phyloP scores from a whole-genome alignment of 805 yeast species.

The Priceomyces carsonii region DNA sequence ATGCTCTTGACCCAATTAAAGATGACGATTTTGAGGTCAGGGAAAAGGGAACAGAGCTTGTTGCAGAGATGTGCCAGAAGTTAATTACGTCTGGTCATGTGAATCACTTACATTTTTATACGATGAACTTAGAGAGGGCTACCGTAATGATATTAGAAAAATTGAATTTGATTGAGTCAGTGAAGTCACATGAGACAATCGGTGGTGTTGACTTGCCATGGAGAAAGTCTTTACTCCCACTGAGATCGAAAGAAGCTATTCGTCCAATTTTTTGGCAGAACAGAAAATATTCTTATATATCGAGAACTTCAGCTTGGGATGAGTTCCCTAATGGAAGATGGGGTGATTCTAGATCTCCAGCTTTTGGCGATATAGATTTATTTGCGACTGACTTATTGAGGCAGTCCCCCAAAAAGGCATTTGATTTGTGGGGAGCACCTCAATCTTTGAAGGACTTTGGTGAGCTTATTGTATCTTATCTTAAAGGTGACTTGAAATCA shows the following conservation, averaged over 20 bases:
- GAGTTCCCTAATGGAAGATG: slow-evolving; percentile 98
- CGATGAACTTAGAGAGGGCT: slow-evolving; percentile 94
- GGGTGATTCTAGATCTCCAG: slow-evolving; percentile 98
- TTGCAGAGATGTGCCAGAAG: slow-evolving; percentile 79
- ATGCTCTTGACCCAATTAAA: slow-evolving; percentile 73
- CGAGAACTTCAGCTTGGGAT: slow-evolving; percentile 93
- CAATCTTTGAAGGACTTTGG: slow-evolving; percentile 57
- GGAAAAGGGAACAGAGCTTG: slow-evolving; percentile 77
- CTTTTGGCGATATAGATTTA: slow-evolving; percentile 86
- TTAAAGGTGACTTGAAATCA: slow-evolving; percentile 68
- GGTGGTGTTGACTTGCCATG: slow-evolving; percentile 65
- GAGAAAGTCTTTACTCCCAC: slow-evolving; percentile 86
- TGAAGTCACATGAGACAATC: slow-evolving; percentile 38
- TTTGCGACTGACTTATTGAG: slow-evolving; percentile 78
- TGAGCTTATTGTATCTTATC: slow-evolving; percentile 62
- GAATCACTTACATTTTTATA: slow-evolving; percentile 90
- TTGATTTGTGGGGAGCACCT: slow-evolving; percentile 90
- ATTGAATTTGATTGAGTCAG: slow-evolving; percentile 55
- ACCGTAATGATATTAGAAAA: slow-evolving; percentile 84
- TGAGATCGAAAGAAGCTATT: slow-evolving; percentile 75
- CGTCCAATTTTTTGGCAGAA: slow-evolving; percentile 97
- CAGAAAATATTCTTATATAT: slow-evolving; percentile 84
- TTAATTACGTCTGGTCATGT: slow-evolving; percentile 70
- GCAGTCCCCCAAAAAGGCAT: slow-evolving; percentile 77
- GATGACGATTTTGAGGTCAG: slow-evolving; percentile 90